Base-by-base conservation (phyloP, 2,329 filamentous ascomycete species). In the Pestalotiopsis sp. region DNA sequence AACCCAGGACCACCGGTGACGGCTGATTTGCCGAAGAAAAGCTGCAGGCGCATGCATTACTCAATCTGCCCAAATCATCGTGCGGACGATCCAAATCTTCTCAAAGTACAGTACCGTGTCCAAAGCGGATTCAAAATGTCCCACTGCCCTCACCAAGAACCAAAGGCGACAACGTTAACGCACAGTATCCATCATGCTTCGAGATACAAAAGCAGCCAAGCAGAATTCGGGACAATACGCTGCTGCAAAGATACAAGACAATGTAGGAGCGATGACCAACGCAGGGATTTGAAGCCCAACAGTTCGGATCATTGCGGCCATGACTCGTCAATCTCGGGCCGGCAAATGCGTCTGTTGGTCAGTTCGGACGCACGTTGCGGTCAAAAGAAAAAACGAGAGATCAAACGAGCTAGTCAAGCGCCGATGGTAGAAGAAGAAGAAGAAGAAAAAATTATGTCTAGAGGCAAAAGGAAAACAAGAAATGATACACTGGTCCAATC, bases 241-340 rank as follows among this genome's bases (percentile, higher is more conserved):
- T 52, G 44, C 44, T 52, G 44, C 44, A 52, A n/a, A 52, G n/a
- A 20, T 11, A 20, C 52, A 57, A 26, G 52, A n/a, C 26, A 59
- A 30, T 35, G 30, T 35, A 35, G 30, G 30, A 35, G 30, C 30
- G 30, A 35, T 35, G 7, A 35, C 30, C 30, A 35, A 35, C 30
- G 30, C 30, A 9, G 30, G 30, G 30, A 35, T 35, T 61, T 26
- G 13, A 14, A n/a, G 24, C 17, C 35, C 58, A 61, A 20, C 58
- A 39, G 13, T n/a, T 39, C 26, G 58, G 58, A 20, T 61, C 38
- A 35, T 61, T 35, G 58, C 58, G 38, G 17, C 26, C 58, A 61
- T 61, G 58, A 61, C 58, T 61, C 58, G 58, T 61, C 58, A n/a
- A 20, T 40, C 26, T 61, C 58, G 58, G 58, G 26, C 58, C 58